Evolutionary conservation across 306 rosid genomes (phyloP).

Genomic region (Trifolium repens): DNA sequence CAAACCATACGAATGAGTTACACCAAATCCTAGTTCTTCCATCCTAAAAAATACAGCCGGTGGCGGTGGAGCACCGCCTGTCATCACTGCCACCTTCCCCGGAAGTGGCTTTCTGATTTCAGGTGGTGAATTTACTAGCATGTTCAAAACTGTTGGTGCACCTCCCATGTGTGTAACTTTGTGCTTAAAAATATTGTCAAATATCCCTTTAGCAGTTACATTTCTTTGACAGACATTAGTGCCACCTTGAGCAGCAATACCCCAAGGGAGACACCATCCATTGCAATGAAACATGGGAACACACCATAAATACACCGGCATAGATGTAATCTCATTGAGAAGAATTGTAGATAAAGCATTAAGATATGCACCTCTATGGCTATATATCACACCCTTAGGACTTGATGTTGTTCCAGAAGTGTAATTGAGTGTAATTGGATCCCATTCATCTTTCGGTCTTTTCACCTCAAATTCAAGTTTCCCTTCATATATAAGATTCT

Average conservation of each 20-base stretch:
- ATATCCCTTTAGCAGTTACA: constrained; percentile 63
- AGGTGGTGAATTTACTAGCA: constrained; percentile 67
- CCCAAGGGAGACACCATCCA: constrained; percentile 95
- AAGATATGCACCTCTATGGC: constrained; percentile 92
- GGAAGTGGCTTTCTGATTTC: constrained; percentile 63
- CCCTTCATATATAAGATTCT: constrained; percentile 64
- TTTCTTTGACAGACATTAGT: constrained; percentile 80
- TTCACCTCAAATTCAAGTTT: constrained; percentile 54
- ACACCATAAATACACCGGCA: constrained; percentile 78
- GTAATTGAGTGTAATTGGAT: constrained; percentile 80
- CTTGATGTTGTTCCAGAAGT: constrained; percentile 96
- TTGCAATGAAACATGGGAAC: constrained; percentile 98
- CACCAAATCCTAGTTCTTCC: constrained; percentile 69
- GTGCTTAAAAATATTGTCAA: constrained; percentile 56
- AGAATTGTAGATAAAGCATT: constrained; percentile 70
- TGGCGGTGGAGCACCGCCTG: constrained; percentile 89
- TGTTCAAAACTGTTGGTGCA: constrained; percentile 81
- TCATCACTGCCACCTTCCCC: constrained; percentile 59
- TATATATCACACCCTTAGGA: constrained; percentile 86
- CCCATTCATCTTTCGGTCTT: constrained; percentile 74
- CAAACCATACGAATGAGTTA: constrained; percentile 75
- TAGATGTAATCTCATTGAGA: constrained; percentile 68
- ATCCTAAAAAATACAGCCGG: constrained; percentile 62
- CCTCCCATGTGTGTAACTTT: constrained; percentile 79
- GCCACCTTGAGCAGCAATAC: constrained; percentile 90